These are phyloP conservation scores for Biscutella laevigata DNA, from an alignment of 441 rosid species.

Conservation along the genomic window DNA sequence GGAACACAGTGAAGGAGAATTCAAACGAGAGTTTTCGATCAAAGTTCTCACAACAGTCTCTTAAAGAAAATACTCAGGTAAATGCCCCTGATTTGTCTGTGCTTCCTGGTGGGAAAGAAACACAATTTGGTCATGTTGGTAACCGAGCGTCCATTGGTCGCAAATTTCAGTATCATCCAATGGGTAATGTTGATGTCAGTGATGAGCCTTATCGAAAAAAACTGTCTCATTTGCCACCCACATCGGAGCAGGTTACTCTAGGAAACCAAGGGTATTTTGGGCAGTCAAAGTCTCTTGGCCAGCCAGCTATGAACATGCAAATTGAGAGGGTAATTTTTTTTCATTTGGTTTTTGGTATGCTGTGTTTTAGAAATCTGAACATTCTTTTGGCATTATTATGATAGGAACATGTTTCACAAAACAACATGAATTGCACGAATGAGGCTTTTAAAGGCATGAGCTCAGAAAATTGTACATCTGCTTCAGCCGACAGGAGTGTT, in stretches of 20 bases:
- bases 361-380: constrained; percentile 4
- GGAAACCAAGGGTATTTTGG: constrained; percentile 35
- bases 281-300: constrained; percentile 39
- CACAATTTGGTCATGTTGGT: constrained; percentile 33
- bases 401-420: constrained; percentile 37
- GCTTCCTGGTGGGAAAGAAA: constrained; percentile 39
- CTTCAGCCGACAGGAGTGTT: constrained; percentile 35
- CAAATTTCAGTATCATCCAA: constrained; percentile 83
- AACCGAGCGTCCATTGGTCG: constrained; percentile 43
- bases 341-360: background rate
- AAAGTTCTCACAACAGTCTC: no score
- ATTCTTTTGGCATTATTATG: constrained; percentile 11
- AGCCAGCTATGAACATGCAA: constrained; percentile 31
- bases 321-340: constrained; percentile 38
- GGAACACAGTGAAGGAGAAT: no score
- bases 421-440: constrained; percentile 29
- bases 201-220: constrained; percentile 35
- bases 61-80: no score
- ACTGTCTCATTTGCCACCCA: constrained; percentile 28
- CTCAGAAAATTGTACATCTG: constrained; percentile 31
- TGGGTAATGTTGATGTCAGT: constrained; percentile 63
- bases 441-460: constrained; percentile 33
- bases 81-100: constrained; percentile 39
- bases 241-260: constrained; percentile 31
- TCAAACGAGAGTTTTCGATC: no score